Base-by-base conservation (phyloP, 1,139 yeast species). In the Suhomyces guaymorum region DNA sequence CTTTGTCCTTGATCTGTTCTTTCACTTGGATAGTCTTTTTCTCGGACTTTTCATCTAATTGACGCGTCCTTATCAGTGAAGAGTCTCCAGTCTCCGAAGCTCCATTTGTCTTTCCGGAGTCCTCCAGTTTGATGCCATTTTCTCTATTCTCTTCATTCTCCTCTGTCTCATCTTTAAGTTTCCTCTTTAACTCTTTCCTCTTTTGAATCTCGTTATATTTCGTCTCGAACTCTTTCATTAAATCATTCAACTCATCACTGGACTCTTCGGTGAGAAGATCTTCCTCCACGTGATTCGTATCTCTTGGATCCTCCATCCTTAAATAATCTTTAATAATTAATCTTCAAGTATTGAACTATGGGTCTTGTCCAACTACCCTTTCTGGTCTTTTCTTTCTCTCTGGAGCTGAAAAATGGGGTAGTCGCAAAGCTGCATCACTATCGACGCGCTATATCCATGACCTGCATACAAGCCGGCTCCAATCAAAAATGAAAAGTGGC, bases 201-300 rank as follows among this genome's bases (percentile, higher is more conserved):
- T 42, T 44, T 11, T 48, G 37, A 20, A 54, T 35, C 29, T 45
- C 39, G 17, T 48, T 52, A 32, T 45, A 46, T 31, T 45, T 46
- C 12, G 47, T 44, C 18, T 49, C 54, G 24, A 42, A 54, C 33
- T 54, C 59, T 35, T 55, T 54, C 25, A 54, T 45, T 15, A 55
- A 38, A 28, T 54, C 58, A 2, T 54, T 53, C 30, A 51, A 35
- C 18, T 52, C 59, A 26, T 55, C 59, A 4, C 44, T 57, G 1
- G 59, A 54, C 16, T 51, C 57, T 19, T 52, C 59, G 1, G 59
- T 55, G 19, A 54, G 48, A 8, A 39, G 35, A 10, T 51, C 56
- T 17, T 49, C 47, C 6, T 35, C 34, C 16, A 43, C 43, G 9
- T 13, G 11, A 12, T 24, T 24, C 8, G 32, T 26, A 10, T 51